Base-by-base conservation (phyloP, 768 basidiomycete species). In the Pleurotus salmoneostramineus region DNA sequence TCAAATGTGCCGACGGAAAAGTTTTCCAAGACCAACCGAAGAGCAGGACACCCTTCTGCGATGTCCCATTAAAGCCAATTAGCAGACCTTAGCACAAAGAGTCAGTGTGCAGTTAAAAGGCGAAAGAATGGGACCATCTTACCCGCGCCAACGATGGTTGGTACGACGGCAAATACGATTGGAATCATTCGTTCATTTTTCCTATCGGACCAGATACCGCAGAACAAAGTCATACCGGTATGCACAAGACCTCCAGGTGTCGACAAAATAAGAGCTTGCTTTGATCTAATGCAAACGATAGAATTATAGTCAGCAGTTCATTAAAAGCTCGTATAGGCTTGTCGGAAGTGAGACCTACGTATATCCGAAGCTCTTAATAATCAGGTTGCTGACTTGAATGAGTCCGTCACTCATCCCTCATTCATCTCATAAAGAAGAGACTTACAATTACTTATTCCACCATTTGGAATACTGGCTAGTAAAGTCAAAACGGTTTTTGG, bases 171-270 rank as follows among this genome's bases (percentile, higher is more conserved):
- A 60, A 84, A 74, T 10, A 84, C 70, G 37, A 87, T 83, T 0
- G 86, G 85, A 2, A 78, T 59, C 85, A 85, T 86, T 4, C 85
- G 76, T 60, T 85, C 83, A 35, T 74, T 75, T 31, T 81, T 85
- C 67, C 71, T 81, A 62, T 87, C 87, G 0, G 86, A 84, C 64
- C 83, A 84, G 78, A 82, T 86, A 3, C 84, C 84, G 60, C 83
- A 85, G 3, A 77, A 63, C 11, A 85, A 61, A 2, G 80, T 77
- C 59, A 73, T 84, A 2, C 69, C 40, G 0, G 83, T 74, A 2
- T 75, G 78, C 21, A 88, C 67, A 8, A 70, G 73, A 3, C 86
- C 87, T 27, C 68, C 77, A 2, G 84, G 85, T 0, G 85, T 83
- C 3, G 78, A 78, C 31, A 86, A 64, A 44, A 87, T 86, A 14